Percentiles rank a stretch among this genome's conserved stretches.
Conservation (phyloP, 1,139 yeast species). For the Pichia sp. region DNA sequence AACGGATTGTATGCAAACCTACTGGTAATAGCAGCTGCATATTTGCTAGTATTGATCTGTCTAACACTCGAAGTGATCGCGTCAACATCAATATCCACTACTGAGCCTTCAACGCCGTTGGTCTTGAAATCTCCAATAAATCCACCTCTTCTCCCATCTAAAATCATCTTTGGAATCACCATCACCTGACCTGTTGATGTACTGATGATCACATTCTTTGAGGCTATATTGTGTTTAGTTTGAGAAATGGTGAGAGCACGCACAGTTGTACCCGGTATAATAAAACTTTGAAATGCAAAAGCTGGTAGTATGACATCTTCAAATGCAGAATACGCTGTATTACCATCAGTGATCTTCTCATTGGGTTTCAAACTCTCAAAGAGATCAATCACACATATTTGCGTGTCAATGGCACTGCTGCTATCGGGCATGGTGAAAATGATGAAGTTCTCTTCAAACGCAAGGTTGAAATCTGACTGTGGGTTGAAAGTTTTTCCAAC, state of each 20-base stretch:
- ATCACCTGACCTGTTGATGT: slow-evolving; percentile 59
- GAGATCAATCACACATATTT: slow-evolving; percentile 67
- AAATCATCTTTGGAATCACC: slow-evolving; percentile 58
- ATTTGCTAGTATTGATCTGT: slow-evolving; percentile 3
- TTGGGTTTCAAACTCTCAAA: slow-evolving; percentile 58
- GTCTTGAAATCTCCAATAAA: slow-evolving; percentile 12
- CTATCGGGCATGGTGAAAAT: slow-evolving; percentile 48
- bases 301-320: slow-evolving; percentile 30
- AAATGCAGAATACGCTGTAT: slow-evolving; percentile 25
- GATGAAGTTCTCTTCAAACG: slow-evolving; percentile 81
- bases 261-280: slow-evolving; percentile 48
- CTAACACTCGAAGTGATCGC: not conserved
- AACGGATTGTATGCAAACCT: slow-evolving; percentile 49
- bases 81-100: not conserved
- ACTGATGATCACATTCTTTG: slow-evolving; percentile 57
- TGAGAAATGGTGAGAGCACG: slow-evolving; percentile 47
- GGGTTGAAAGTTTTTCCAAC: not conserved
- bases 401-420: slow-evolving; percentile 44
- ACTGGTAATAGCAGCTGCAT: slow-evolving; percentile 4
- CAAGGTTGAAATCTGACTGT: slow-evolving; percentile 35
- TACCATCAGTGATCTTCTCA: slow-evolving; percentile 25
- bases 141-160: slow-evolving; percentile 49
- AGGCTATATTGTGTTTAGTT: slow-evolving; percentile 69
- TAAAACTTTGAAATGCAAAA: slow-evolving; percentile 47
- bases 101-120: not conserved